These are phyloP conservation scores for Fusarium algeriense DNA, from an alignment of 2,329 filamentous ascomycete genomes.

Conservation along the genomic window DNA sequence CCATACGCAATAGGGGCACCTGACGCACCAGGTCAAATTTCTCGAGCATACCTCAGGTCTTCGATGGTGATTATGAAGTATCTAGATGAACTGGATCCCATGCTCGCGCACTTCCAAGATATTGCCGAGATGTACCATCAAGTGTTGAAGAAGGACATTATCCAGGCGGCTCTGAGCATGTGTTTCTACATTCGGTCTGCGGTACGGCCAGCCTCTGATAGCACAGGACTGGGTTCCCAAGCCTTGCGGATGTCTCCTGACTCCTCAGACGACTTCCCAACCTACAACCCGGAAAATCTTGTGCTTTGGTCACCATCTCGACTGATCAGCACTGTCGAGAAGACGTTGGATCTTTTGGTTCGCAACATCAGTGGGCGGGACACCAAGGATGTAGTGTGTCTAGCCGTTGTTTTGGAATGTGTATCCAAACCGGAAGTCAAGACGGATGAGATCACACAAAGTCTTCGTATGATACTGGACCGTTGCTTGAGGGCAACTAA, in stretches of 20 bases:
- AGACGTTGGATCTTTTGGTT: conserved; percentile 60
- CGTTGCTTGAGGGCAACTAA: conserved; percentile 60
- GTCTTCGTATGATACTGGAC: conserved; percentile 59
- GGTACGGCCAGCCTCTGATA: conserved; percentile 48
- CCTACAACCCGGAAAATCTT: conserved; percentile 52
- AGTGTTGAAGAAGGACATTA: conserved; percentile 65
- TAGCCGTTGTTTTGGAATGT: conserved; percentile 62
- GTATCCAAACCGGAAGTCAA: conserved; percentile 58
- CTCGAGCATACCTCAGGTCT: conserved; percentile 65
- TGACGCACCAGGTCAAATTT: conserved; percentile 64
- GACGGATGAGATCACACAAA: conserved; percentile 57
- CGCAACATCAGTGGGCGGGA: conserved; percentile 62
- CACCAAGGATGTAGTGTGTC: conserved; percentile 62
- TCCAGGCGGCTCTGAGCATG: conserved; percentile 67
- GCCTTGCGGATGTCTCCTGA: conserved; percentile 53
- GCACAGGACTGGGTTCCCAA: conserved; percentile 47
- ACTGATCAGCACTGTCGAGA: conserved; percentile 60
- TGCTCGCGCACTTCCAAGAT: conserved; percentile 59
- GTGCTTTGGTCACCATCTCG: conserved; percentile 58
- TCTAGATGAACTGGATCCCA: conserved; percentile 65
- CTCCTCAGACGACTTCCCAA: conserved; percentile 52
- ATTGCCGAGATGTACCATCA: conserved; percentile 66
- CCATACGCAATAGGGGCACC: conserved; percentile 66
- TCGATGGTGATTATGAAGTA: conserved; percentile 68
- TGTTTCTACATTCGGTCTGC: conserved; percentile 65